Evolutionary conservation across 345 rosid genomes (phyloP).

Genomic region (Crucihimalaya himalaica): DNA sequence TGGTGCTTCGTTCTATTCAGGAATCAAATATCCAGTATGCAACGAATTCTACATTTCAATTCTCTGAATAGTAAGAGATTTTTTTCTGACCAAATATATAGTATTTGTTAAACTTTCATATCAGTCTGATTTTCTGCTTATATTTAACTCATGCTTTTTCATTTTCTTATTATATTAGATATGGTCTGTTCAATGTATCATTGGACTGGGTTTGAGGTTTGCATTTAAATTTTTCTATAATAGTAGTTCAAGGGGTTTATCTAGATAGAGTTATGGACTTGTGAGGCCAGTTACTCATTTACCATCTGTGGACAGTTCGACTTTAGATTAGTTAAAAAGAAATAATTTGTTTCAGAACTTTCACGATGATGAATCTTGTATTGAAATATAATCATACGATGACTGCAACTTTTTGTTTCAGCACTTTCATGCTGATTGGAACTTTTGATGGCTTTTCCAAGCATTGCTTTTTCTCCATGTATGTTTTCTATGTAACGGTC

Average conservation of each 20-base stretch:
- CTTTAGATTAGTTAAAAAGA: conserved; percentile 3
- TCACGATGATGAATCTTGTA: not conserved
- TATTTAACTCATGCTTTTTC: not conserved
- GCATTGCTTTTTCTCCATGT: not conserved
- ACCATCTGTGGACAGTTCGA: conserved; percentile 2
- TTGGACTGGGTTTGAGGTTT: not conserved
- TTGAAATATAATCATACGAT: conserved; percentile 1
- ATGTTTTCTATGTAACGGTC: not conserved
- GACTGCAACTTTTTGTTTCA: not conserved
- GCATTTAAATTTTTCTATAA: too few relatives aligned
- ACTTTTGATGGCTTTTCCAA: conserved; percentile 12
- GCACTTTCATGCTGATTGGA: conserved; percentile 10
- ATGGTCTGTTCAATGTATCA: not conserved
- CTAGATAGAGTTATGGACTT: not conserved
- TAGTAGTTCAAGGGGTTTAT: not conserved
- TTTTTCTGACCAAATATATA: not conserved
- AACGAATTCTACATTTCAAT: conserved; percentile 68
- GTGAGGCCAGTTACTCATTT: conserved; percentile 17
- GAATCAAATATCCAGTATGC: conserved; percentile 74
- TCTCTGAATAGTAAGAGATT: conserved; percentile 71
- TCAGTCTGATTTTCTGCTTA: conserved; percentile 5
- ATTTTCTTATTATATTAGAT: not conserved
- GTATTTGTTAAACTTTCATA: conserved; percentile 1
- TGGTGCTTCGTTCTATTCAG: conserved; percentile 25
- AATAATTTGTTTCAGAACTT: conserved; percentile 3